Evolutionary conservation across 768 basidiomycete genomes (phyloP).

Genomic region (Phanerochaete carnosa): DNA sequence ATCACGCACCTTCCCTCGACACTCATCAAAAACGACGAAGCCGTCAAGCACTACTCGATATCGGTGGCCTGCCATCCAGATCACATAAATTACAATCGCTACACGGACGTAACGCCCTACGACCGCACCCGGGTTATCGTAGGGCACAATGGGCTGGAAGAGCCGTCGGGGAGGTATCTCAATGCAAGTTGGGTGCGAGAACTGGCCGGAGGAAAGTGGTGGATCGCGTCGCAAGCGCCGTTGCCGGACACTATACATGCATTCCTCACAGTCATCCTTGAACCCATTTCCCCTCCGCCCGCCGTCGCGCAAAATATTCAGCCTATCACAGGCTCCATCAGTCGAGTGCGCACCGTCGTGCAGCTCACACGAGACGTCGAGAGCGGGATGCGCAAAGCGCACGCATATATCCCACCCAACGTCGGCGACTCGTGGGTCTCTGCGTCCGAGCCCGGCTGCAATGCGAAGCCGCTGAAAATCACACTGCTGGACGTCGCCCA

Average conservation of each 20-base stretch:
- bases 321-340: conserved; percentile 18
- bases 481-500: conserved; percentile 46
- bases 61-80: conserved; percentile 41
- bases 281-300: conserved; percentile 36
- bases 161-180: conserved; percentile 51
- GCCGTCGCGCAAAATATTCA: neutral
- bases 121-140: conserved; percentile 76
- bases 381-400: conserved; percentile 66
- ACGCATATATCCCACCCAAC: conserved; percentile 67
- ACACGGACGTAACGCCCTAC: conserved; percentile 71
- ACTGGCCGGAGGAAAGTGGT: conserved; percentile 66
- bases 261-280: conserved; percentile 69
- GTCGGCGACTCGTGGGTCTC: conserved; percentile 50
- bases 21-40: conserved; percentile 21
- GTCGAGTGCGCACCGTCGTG: conserved; percentile 69
- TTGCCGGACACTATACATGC: conserved; percentile 65
- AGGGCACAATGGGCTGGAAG: conserved; percentile 20
- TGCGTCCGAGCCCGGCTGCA: conserved; percentile 40
- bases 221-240: conserved; percentile 87
- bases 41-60: conserved; percentile 52
- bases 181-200: conserved; percentile 90
- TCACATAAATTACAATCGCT: conserved; percentile 60
- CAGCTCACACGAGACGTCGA: conserved; percentile 80
- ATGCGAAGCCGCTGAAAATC: conserved; percentile 47
- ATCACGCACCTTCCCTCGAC: conserved; percentile 16